These are phyloP conservation scores for Rusavskia elegans DNA, from an alignment of 495 filamentous ascomycete genomes.

Conservation along the genomic window DNA sequence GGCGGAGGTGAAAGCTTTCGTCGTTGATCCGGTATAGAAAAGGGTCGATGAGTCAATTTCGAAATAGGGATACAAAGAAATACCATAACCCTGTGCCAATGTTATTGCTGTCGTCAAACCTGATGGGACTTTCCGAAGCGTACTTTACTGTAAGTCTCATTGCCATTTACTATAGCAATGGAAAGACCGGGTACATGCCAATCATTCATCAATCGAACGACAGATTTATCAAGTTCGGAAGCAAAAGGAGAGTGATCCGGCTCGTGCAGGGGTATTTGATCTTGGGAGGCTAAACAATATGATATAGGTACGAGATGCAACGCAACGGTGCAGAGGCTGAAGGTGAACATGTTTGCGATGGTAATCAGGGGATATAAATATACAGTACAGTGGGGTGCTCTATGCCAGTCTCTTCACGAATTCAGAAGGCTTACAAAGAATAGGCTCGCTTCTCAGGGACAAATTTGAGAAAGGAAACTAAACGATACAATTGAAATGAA, in stretches of 20 bases:
- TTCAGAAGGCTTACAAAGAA: too few species aligned
- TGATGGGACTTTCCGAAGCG: background rate
- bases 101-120: too few species aligned
- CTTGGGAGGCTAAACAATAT: background rate
- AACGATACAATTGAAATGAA: too few species aligned
- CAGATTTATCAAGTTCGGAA: constrained; percentile 22
- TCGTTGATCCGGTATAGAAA: constrained; percentile 32
- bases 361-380: too few species aligned
- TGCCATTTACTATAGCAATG: constrained; percentile 30
- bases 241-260: constrained; percentile 12
- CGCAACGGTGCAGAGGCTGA: background rate
- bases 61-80: constrained; percentile 21
- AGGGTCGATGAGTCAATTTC: constrained; percentile 29
- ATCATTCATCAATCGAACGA: constrained; percentile 21
- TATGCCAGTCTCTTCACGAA: too few species aligned
- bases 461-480: too few species aligned
- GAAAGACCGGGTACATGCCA: constrained; percentile 36
- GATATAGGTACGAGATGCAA: background rate
- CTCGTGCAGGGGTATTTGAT: constrained; percentile 2
- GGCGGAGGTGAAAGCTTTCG: constrained; percentile 40
- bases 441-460: too few species aligned
- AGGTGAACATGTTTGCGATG: background rate
- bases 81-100: constrained; percentile 33
- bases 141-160: constrained; percentile 29
- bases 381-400: too few species aligned